A percentile compares a stretch with the other conserved stretches of the same genome.
Conservation (phyloP, 2,329 filamentous ascomycete species). For the Gremmenia infestans region DNA sequence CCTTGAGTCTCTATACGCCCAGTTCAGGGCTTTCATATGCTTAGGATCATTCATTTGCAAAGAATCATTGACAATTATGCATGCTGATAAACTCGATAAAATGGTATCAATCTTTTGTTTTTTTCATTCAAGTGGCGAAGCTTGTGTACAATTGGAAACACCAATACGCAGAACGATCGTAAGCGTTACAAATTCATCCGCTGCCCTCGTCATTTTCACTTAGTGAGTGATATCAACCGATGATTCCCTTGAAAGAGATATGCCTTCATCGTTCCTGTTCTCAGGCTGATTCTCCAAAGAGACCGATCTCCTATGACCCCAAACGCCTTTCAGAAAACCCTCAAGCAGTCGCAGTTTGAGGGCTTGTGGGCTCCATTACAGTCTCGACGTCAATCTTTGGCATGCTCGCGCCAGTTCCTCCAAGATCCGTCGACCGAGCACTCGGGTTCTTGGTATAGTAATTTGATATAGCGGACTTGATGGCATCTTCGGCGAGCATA, state of each 20-base stretch:
- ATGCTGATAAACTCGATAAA: not conserved
- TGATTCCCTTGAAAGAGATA: not conserved
- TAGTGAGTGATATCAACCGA: not conserved
- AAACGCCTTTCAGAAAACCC: conserved; percentile 7
- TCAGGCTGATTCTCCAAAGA: conserved; percentile 1
- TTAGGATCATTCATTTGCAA: no score
- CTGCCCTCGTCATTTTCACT: not conserved
- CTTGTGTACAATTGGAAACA: not conserved
- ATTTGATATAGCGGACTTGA: conserved; percentile 86
- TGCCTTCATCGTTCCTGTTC: not conserved
- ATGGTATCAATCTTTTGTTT: not conserved
- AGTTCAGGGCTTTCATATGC: no score
- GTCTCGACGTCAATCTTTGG: conserved; percentile 60
- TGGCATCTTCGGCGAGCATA: conserved; percentile 88
- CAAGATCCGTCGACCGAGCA: conserved; percentile 67
- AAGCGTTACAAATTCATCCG: not conserved
- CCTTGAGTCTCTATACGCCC: no score
- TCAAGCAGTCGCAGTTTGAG: conserved; percentile 24
- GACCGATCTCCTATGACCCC: conserved; percentile 1
- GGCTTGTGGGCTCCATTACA: conserved; percentile 37
- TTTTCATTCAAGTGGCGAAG: not conserved
- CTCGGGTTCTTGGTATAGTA: conserved; percentile 90
- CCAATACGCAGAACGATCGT: not conserved
- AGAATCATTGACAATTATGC: no score
- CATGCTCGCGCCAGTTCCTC: conserved; percentile 66